phyloP scores from a whole-genome alignment of 1,139 yeast species.

The Nakaseomyces bracarensis region DNA sequence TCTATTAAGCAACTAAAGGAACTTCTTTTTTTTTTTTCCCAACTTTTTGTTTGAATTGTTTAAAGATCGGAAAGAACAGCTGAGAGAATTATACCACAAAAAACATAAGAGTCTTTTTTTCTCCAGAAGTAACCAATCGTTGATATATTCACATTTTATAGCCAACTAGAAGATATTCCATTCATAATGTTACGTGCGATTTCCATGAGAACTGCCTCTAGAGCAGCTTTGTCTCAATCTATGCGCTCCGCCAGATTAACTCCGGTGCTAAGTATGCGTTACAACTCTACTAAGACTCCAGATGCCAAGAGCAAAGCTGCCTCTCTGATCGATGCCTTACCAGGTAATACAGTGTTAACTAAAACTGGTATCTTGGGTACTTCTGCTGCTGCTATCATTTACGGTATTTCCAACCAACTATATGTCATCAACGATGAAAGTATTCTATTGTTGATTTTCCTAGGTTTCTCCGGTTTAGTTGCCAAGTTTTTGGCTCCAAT shows the following conservation, averaged over 20 bases:
- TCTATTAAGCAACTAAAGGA: too few species aligned
- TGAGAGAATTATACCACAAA: too few species aligned
- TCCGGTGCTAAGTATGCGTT: slow-evolving; percentile 2
- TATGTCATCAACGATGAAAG: slow-evolving; percentile 93
- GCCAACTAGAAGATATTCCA: not conserved
- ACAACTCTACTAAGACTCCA: slow-evolving; percentile 4
- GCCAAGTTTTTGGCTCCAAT: slow-evolving; percentile 90
- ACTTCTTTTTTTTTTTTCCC: too few species aligned
- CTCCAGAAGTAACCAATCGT: too few species aligned
- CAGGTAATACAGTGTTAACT: slow-evolving; percentile 80
- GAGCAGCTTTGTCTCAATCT: slow-evolving; percentile 21
- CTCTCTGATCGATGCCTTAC: slow-evolving; percentile 83
- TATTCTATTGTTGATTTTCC: slow-evolving; percentile 71
- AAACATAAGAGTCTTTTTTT: too few species aligned
- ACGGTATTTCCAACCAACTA: slow-evolving; percentile 89
- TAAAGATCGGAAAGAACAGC: too few species aligned
- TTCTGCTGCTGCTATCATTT: slow-evolving; percentile 85
- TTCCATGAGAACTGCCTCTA: slow-evolving; percentile 24
- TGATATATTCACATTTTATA: too few species aligned
- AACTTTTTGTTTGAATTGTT: too few species aligned
- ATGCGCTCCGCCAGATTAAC: slow-evolving; percentile 12
- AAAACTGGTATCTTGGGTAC: slow-evolving; percentile 96
- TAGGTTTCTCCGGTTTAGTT: slow-evolving; percentile 63
- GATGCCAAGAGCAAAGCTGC: slow-evolving; percentile 91
- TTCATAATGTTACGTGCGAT: slow-evolving; percentile 21